Conservation (phyloP, 2,329 filamentous ascomycete species). For the Fusarium foetens region DNA sequence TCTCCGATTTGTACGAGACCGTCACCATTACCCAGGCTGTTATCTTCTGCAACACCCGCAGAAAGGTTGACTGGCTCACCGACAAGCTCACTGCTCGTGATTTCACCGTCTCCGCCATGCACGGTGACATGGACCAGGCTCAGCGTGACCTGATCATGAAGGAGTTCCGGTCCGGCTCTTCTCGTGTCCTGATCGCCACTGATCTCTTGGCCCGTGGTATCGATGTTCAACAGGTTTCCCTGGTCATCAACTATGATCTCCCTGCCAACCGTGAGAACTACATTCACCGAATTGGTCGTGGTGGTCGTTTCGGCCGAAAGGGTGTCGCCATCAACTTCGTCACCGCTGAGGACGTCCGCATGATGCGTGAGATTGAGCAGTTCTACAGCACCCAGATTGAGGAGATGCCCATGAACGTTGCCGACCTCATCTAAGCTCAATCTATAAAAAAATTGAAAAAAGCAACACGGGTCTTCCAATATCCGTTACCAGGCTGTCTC, state of each 20-base stretch:
- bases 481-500: constrained; percentile 41
- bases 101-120: constrained; percentile 99
- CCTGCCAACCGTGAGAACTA: constrained; percentile 99
- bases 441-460: constrained; percentile 36
- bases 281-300: constrained; percentile 99
- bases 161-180: constrained; percentile 99
- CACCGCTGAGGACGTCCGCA: constrained; percentile 97
- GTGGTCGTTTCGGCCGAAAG: constrained; percentile 99
- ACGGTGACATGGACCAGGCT: constrained; percentile 98
- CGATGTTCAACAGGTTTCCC: constrained; percentile 98
- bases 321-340: constrained; percentile 99
- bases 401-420: constrained; percentile 99
- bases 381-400: constrained; percentile 99
- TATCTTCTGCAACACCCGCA: constrained; percentile 99
- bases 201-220: constrained; percentile 99
- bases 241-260: constrained; percentile 99
- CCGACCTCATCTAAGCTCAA: constrained; percentile 74
- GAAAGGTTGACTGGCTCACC: constrained; percentile 99
- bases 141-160: constrained; percentile 99
- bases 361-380: constrained; percentile 99
- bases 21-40: constrained; percentile 99
- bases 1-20: constrained; percentile 98
- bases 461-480: constrained; percentile 36
- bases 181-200: constrained; percentile 97
- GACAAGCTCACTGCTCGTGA: constrained; percentile 98